A percentile compares a stretch with the other conserved stretches of the same genome.
phyloP scores from a whole-genome alignment of 345 rosid species.

The Eucalyptus guilfoylei region DNA sequence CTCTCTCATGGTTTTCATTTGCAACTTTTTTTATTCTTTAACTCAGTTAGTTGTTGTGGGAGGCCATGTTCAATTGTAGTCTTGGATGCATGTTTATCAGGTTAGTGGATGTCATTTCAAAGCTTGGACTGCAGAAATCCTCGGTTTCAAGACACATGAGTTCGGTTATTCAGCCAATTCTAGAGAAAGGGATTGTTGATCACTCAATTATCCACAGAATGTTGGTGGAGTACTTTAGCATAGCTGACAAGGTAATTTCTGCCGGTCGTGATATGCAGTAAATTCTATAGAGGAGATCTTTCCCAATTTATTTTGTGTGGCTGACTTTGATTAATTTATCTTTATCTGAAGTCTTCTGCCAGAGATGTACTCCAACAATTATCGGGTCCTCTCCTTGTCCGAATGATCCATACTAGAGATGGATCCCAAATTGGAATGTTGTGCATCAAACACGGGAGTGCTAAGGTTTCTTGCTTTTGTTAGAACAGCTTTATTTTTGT shows the following conservation, averaged over 20 bases:
- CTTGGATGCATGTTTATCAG: conserved; percentile 15
- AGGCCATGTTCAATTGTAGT: background rate
- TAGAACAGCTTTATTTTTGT: background rate
- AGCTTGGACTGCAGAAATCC: conserved; percentile 53
- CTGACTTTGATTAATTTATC: conserved; percentile 4
- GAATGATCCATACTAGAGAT: conserved; percentile 94
- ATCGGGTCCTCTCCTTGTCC: conserved; percentile 69
- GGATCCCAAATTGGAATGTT: conserved; percentile 82
- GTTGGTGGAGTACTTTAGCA: conserved; percentile 63
- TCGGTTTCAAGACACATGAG: conserved; percentile 74
- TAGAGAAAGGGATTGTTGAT: conserved; percentile 91
- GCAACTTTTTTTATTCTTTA: background rate
- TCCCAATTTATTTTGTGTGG: background rate
- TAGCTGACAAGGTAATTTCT: conserved; percentile 67
- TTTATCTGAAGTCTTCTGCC: conserved; percentile 55
- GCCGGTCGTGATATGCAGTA: background rate
- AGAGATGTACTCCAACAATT: conserved; percentile 68
- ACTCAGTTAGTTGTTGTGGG: background rate
- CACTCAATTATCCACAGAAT: conserved; percentile 76
- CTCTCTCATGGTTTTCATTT: background rate
- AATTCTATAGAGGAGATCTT: background rate
- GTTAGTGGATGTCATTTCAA: conserved; percentile 70
- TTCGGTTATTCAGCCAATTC: conserved; percentile 71
- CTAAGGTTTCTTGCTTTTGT: conserved; percentile 48
- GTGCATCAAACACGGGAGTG: conserved; percentile 85